Conservation (phyloP, 345 rosid species). For the Gossypium sturtianum region DNA sequence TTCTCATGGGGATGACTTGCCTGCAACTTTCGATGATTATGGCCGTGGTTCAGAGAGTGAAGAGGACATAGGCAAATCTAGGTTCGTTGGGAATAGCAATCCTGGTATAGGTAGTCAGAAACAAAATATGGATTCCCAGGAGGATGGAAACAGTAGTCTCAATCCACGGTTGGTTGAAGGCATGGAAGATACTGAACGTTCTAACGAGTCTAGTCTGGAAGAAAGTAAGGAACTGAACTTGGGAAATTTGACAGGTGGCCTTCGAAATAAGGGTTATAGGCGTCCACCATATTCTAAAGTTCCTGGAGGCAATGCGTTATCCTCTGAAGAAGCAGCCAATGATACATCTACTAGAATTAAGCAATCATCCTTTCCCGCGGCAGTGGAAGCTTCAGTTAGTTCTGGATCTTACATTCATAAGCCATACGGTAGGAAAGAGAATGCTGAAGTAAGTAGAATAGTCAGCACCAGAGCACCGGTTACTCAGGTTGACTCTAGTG, state of each 20-base stretch:
- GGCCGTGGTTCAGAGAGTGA: constrained; percentile 48
- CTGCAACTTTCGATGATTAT: constrained; percentile 56
- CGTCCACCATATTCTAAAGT: constrained; percentile 42
- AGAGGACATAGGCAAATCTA: constrained; percentile 29
- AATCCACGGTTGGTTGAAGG: constrained; percentile 23
- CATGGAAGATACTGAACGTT: constrained; percentile 26
- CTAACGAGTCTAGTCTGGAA: constrained; percentile 28
- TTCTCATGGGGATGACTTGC: constrained; percentile 35
- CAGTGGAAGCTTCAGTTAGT: constrained; percentile 18
- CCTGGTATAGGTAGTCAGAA: background rate
- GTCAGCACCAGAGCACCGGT: constrained; percentile 22
- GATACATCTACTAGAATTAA: constrained; percentile 21
- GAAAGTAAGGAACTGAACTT: constrained; percentile 35
- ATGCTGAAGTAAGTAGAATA: constrained; percentile 20
- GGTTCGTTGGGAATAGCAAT: constrained; percentile 13
- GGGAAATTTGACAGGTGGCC: constrained; percentile 48
- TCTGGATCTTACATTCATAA: constrained; percentile 28
- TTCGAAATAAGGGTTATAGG: constrained; percentile 40
- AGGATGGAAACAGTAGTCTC: constrained; percentile 27
- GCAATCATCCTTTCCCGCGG: constrained; percentile 16
- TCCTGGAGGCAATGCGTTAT: constrained; percentile 20
- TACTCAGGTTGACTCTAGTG: constrained; percentile 27
- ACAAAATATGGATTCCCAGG: constrained; percentile 19
- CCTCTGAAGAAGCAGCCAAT: constrained; percentile 30
- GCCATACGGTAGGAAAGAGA: constrained; percentile 21